These are phyloP conservation scores for Cavenderia fasciculata DNA, from an alignment of 78 protist species.

Conservation along the genomic window DNA sequence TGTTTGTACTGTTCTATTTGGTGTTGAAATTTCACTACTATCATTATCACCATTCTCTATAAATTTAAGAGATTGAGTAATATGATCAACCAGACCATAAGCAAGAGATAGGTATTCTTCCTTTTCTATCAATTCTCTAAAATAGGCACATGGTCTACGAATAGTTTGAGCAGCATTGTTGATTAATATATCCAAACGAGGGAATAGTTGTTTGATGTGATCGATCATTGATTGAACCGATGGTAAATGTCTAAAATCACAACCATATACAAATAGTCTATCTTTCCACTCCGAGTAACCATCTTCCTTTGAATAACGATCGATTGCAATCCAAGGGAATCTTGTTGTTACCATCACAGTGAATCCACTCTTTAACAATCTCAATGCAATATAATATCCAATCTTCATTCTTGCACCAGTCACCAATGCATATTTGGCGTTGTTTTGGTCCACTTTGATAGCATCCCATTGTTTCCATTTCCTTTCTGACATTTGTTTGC, in stretches of 20 bases:
- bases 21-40: neutral
- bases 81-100: no score
- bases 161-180: constrained; percentile 88
- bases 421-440: constrained; percentile 72
- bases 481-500: neutral
- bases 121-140: neutral
- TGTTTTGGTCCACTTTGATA: neutral
- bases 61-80: neutral
- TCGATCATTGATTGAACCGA: constrained; percentile 60
- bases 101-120: neutral
- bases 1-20: neutral
- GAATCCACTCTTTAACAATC: constrained; percentile 45
- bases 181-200: constrained; percentile 80
- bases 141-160: constrained; percentile 56
- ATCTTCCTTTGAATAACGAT: neutral
- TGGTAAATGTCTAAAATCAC: constrained; percentile 76
- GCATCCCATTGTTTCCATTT: constrained; percentile 1
- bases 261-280: constrained; percentile 42
- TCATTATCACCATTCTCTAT: neutral
- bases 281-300: constrained; percentile 5
- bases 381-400: constrained; percentile 50
- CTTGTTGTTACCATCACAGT: constrained; percentile 82
- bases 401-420: constrained; percentile 88
- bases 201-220: neutral
- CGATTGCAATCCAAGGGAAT: constrained; percentile 59